Base-by-base conservation (phyloP, 306 rosid genomes). In the Canavalia gladiata region DNA sequence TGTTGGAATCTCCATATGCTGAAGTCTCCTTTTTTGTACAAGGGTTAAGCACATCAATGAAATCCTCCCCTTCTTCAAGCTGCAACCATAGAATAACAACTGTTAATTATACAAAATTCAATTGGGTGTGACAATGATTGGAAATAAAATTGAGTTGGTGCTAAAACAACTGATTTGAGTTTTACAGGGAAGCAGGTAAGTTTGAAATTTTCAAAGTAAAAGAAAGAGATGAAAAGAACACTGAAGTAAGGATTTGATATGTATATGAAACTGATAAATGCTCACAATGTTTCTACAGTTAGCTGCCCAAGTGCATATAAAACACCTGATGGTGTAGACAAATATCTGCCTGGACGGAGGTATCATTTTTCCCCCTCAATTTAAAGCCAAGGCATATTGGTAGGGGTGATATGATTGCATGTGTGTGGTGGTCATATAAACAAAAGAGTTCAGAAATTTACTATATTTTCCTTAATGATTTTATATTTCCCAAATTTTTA, bases 21-120 rank as follows among this genome's bases (percentile, higher is more conserved):
- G 86, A 12, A 1, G 84, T 90, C 82, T 93, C 97, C 88, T 62
- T 91, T 74, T 89, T 92, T 0, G 99, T 95, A 74, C 89, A 89
- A 1, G 97, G 99, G 69, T 93, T 93, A 54, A 95, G 54, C 45
- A 87, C 99, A 71, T 90, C 92, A 41, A 86, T 11, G 63, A 93
- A 91, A 70, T 93, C 97, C 83, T 93, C 99, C 9, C 90, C 96
- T 85, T 93, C 97, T 68, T 95, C 98, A 57, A 95, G 91, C 99
- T 95, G 90, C 87, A 91, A 86, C 45, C 66, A 80, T 74, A 69
- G 63, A 63, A 50, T 45, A 45, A 73, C 47, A 68, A 69, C 37
- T 47, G 45, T 68, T 47, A 18, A 35, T 13, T 8, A 55, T 29
- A 77, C 12, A 59, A 68, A 67, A 37, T 7, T 49, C 25, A 7